Evolutionary conservation across 345 rosid species (phyloP).

Genomic region (Cochlearia excelsa): DNA sequence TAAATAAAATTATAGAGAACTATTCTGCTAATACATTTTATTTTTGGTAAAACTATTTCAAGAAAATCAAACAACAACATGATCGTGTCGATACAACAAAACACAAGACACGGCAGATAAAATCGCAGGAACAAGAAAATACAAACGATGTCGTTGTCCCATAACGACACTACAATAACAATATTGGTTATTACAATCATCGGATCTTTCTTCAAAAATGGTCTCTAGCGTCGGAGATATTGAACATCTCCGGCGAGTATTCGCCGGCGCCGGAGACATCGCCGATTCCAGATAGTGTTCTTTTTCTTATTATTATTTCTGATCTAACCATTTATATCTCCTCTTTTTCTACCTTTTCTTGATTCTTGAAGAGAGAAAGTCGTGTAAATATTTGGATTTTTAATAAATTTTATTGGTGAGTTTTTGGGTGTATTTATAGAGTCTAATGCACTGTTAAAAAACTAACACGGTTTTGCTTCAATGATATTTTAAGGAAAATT

Average conservation of each 20-base stretch:
- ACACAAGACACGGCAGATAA: slow-evolving; percentile 37
- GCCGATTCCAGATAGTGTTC: slow-evolving; percentile 35
- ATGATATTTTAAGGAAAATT: neutral
- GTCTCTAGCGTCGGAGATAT: slow-evolving; percentile 46
- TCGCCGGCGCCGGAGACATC: slow-evolving; percentile 31
- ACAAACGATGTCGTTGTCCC: slow-evolving; percentile 32
- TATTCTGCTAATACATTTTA: slow-evolving; percentile 18
- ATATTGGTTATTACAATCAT: slow-evolving; percentile 21
- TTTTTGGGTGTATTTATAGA: slow-evolving; percentile 22
- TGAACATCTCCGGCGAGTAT: slow-evolving; percentile 36
- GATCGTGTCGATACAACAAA: slow-evolving; percentile 37
- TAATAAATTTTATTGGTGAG: slow-evolving; percentile 15
- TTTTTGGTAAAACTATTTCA: neutral
- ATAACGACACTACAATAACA: slow-evolving; percentile 2
- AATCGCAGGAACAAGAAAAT: slow-evolving; percentile 41
- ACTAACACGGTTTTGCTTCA: slow-evolving; percentile 29
- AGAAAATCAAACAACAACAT: slow-evolving; percentile 26
- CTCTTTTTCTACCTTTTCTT: neutral
- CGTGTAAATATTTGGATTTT: neutral
- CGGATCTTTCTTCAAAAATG: slow-evolving; percentile 45
- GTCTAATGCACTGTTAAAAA: neutral
- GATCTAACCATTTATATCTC: slow-evolving; percentile 29
- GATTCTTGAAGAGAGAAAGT: slow-evolving; percentile 28
- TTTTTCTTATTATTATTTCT: slow-evolving; percentile 22
- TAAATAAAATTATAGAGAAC: slow-evolving; percentile 2